phyloP scores from a whole-genome alignment of 352 stramenopile genomes.

The Globisporangium cederbergense region DNA sequence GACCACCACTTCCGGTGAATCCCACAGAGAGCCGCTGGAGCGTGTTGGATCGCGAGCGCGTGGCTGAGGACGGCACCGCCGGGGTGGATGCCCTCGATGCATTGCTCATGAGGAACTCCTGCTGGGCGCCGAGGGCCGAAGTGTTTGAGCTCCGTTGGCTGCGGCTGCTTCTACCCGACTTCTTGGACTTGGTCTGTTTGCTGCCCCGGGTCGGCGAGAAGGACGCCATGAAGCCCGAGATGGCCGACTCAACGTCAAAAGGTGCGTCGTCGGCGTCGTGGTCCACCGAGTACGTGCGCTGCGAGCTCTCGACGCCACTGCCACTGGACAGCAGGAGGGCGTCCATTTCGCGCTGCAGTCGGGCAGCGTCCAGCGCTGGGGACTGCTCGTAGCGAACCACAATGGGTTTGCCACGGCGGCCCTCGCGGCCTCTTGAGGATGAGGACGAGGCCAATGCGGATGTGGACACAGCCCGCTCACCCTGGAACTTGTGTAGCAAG shows the following conservation, averaged over 20 bases:
- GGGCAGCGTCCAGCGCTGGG: background rate
- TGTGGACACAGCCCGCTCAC: background rate
- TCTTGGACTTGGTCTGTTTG: constrained; percentile 8
- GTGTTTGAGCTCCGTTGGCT: background rate
- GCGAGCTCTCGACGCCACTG: constrained; percentile 7
- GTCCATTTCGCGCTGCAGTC: constrained; percentile 1
- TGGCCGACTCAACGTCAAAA: constrained; percentile 24
- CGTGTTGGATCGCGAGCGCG: constrained; percentile 28
- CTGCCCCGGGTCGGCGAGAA: constrained; percentile 8
- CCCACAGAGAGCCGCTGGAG: constrained; percentile 23
- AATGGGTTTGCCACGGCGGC: constrained; percentile 26
- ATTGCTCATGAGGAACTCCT: background rate
- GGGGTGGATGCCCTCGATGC: constrained; percentile 8
- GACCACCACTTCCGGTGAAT: constrained; percentile 16
- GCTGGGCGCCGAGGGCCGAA: background rate
- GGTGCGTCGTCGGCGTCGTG: background rate
- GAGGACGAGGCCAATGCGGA: background rate
- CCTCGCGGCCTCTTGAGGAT: constrained; percentile 18
- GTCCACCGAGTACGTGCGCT: constrained; percentile 15
- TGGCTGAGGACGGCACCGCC: constrained; percentile 12
- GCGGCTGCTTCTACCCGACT: background rate
- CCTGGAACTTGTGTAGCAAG: constrained; percentile 8
- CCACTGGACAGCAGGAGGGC: constrained; percentile 1
- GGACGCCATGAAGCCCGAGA: constrained; percentile 27
- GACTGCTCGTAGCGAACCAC: constrained; percentile 31